Conservation (phyloP, 176 grass and related monocot genomes). For the Carex kokanica region DNA sequence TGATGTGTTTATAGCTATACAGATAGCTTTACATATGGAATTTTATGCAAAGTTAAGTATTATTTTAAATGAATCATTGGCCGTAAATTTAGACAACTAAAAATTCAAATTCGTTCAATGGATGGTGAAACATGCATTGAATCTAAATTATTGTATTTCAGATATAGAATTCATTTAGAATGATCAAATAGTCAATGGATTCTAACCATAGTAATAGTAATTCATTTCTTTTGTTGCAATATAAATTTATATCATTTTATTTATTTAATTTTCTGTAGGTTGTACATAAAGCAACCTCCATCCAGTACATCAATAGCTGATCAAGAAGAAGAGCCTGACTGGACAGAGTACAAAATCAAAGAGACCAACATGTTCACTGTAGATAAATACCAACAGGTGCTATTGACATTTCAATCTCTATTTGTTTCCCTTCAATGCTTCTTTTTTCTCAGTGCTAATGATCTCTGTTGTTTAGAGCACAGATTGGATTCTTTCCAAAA, state of each 20-base stretch:
- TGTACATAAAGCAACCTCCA: slow-evolving; percentile 83
- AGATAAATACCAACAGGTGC: slow-evolving; percentile 97
- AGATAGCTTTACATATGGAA: neutral
- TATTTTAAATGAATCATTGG: neutral
- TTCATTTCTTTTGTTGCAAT: neutral
- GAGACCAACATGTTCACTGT: slow-evolving; percentile 89
- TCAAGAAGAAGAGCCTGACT: slow-evolving; percentile 62
- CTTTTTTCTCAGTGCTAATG: slow-evolving; percentile 19
- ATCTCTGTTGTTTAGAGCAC: slow-evolving; percentile 40
- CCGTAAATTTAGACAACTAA: neutral
- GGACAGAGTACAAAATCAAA: slow-evolving; percentile 97
- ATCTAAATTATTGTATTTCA: neutral
- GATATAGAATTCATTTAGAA: neutral
- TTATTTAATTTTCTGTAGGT: slow-evolving; percentile 40
- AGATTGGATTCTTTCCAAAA: slow-evolving; percentile 85
- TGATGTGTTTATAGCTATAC: neutral
- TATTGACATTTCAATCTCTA: slow-evolving; percentile 16
- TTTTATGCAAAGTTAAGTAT: neutral
- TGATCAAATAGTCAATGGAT: neutral
- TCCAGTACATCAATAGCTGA: slow-evolving; percentile 52
- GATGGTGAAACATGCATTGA: neutral
- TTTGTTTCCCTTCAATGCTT: neutral
- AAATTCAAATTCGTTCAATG: neutral
- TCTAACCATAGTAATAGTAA: neutral
- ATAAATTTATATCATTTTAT: slow-evolving; percentile 10